Evolutionary conservation across 805 yeast genomes (phyloP).

Genomic region (Saturnispora zaruensis): DNA sequence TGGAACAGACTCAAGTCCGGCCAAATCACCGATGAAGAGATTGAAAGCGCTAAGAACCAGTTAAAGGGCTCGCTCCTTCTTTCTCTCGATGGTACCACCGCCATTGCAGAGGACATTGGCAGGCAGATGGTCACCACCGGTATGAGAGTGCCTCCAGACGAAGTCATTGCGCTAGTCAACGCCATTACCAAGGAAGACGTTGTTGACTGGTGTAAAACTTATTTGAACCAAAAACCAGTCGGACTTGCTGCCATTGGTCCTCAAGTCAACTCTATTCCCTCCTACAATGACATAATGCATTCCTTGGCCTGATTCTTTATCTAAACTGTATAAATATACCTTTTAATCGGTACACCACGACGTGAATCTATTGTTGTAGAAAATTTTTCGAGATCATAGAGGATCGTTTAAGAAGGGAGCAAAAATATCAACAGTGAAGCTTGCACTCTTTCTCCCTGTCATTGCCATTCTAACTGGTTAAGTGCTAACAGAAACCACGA

Average conservation of each 20-base stretch:
- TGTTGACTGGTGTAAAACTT: conserved; percentile 65
- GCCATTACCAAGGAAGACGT: conserved; percentile 72
- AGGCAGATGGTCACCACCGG: conserved; percentile 96
- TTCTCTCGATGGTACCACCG: conserved; percentile 89
- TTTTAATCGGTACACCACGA: background rate
- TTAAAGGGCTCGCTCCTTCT: conserved; percentile 84
- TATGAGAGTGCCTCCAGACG: conserved; percentile 60
- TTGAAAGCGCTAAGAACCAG: conserved; percentile 90
- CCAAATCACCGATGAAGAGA: conserved; percentile 72
- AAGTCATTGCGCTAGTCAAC: conserved; percentile 67
- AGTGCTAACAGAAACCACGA: background rate
- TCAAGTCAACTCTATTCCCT: conserved; percentile 2
- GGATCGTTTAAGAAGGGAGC: background rate
- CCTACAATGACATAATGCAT: background rate
- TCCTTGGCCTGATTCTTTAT: background rate
- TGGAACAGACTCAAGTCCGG: conserved; percentile 84
- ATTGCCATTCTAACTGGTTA: background rate
- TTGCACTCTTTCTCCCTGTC: background rate
- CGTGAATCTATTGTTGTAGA: background rate
- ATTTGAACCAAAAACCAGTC: conserved; percentile 38
- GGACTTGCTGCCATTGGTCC: conserved; percentile 7
- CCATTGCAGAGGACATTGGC: conserved; percentile 96
- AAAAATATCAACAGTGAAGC: background rate
- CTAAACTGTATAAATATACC: background rate
- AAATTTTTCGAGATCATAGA: background rate